Evolutionary conservation across 1,284 basidiomycete species (phyloP).

Genomic region (Pseudozyma pruni): DNA sequence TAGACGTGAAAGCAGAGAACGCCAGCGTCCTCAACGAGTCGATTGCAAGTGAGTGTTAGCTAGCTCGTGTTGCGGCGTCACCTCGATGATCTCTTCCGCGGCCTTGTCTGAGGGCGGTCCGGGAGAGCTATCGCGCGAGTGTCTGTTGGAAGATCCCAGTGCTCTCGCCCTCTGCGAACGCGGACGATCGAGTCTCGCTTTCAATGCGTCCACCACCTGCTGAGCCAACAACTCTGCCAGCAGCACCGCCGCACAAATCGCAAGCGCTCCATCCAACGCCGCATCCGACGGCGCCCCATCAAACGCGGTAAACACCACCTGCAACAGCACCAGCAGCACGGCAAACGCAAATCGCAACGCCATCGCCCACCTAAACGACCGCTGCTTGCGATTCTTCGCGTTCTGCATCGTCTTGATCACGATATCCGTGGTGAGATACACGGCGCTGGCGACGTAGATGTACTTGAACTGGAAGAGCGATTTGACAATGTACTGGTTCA

Average conservation of each 20-base stretch:
- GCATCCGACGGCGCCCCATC: constrained; percentile 16
- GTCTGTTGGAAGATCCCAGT: background rate
- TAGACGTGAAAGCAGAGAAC: too few relatives aligned
- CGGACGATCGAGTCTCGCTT: constrained; percentile 10
- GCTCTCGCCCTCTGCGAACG: background rate
- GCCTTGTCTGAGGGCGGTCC: constrained; percentile 4
- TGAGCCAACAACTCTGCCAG: constrained; percentile 35
- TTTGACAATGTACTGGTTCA: constrained; percentile 17
- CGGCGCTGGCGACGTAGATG: constrained; percentile 38
- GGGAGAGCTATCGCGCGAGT: constrained; percentile 5
- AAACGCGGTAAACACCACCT: constrained; percentile 32
- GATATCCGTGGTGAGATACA: constrained; percentile 29
- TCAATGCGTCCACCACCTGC: constrained; percentile 20
- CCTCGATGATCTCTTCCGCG: constrained; percentile 16
- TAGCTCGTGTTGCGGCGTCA: constrained; percentile 6
- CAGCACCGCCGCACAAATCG: constrained; percentile 33
- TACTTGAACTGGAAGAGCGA: constrained; percentile 46
- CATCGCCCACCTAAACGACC: constrained; percentile 28
- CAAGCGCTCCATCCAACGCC: constrained; percentile 31
- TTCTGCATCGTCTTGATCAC: constrained; percentile 42
- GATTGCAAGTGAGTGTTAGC: background rate
- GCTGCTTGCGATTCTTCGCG: constrained; percentile 4
- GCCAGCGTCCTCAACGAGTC: too few relatives aligned
- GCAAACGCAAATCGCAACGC: constrained; percentile 24
- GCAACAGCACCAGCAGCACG: constrained; percentile 20